Evolutionary conservation across 495 filamentous ascomycete species (phyloP).

Genomic region (Trichocladium uniseriatum): DNA sequence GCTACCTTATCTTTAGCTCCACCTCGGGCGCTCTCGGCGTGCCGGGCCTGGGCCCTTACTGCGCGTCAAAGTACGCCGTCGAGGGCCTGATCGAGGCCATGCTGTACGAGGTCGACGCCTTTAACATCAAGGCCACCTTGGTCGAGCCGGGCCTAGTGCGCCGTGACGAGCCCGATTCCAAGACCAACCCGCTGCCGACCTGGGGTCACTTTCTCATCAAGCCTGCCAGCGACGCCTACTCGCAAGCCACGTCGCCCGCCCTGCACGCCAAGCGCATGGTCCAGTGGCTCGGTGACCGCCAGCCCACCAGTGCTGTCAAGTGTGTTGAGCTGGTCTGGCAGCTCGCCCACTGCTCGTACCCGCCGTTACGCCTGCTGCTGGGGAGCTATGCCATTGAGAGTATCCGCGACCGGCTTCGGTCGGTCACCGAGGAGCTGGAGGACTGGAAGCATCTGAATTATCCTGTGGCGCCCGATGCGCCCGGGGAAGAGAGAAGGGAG

Average conservation of each 20-base stretch:
- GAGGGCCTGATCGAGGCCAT: slow-evolving; percentile 93
- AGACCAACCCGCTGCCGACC: slow-evolving; percentile 51
- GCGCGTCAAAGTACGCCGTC: slow-evolving; percentile 92
- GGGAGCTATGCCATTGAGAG: slow-evolving; percentile 94
- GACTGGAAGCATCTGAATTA: slow-evolving; percentile 79
- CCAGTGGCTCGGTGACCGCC: slow-evolving; percentile 87
- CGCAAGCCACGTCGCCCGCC: slow-evolving; percentile 64
- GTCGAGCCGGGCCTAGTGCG: slow-evolving; percentile 86
- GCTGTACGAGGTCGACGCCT: slow-evolving; percentile 86
- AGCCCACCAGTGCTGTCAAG: slow-evolving; percentile 86
- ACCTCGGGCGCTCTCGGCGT: slow-evolving; percentile 84
- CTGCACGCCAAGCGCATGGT: slow-evolving; percentile 87
- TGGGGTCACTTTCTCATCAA: slow-evolving; percentile 93
- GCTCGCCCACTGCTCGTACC: slow-evolving; percentile 84
- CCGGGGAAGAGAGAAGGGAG: slow-evolving; percentile 16
- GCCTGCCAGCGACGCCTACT: slow-evolving; percentile 71
- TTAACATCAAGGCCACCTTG: slow-evolving; percentile 84
- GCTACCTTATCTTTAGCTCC: slow-evolving; percentile 89
- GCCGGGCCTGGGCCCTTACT: slow-evolving; percentile 85
- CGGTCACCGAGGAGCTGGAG: slow-evolving; percentile 89
- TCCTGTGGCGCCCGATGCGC: slow-evolving; percentile 31
- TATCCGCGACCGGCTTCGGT: slow-evolving; percentile 77
- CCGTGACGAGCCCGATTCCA: slow-evolving; percentile 52
- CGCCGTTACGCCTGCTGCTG: slow-evolving; percentile 73
- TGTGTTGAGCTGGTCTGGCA: slow-evolving; percentile 97